Conservation (phyloP, 768 basidiomycete genomes). For the Leucosporidium scottii region DNA sequence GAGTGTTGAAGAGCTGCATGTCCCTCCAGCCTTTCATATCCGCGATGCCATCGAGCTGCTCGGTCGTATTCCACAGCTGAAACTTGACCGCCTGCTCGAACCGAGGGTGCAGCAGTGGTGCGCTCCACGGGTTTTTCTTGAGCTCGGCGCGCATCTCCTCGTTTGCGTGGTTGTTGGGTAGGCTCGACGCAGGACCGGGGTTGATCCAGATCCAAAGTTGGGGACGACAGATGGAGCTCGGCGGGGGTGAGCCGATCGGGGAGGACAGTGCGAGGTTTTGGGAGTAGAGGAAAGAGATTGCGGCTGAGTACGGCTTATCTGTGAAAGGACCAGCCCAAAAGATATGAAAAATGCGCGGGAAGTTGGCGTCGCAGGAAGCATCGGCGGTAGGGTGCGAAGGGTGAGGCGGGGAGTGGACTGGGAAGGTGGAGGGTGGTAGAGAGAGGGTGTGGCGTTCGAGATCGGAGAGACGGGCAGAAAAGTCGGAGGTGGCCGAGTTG, state of each 20-base stretch:
- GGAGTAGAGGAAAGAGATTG: conserved; percentile 90
- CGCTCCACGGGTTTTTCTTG: conserved; percentile 77
- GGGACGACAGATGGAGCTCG: conserved; percentile 61
- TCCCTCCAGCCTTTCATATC: conserved; percentile 84
- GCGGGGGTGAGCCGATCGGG: conserved; percentile 18
- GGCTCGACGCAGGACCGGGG: conserved; percentile 85
- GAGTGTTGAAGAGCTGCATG: conserved; percentile 77
- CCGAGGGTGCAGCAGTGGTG: conserved; percentile 85
- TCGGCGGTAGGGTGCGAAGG: conserved; percentile 50
- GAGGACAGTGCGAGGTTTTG: conserved; percentile 71
- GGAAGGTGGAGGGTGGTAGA: conserved; percentile 49
- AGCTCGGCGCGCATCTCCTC: conserved; percentile 77
- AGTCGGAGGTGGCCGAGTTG: conserved; percentile 8
- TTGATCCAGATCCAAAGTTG: conserved; percentile 99
- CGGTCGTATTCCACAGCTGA: conserved; percentile 97
- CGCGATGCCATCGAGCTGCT: conserved; percentile 83
- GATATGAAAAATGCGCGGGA: conserved; percentile 90
- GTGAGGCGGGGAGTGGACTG: conserved; percentile 37
- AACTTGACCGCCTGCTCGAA: conserved; percentile 91
- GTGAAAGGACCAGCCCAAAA: conserved; percentile 99
- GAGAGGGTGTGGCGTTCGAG: conserved; percentile 17
- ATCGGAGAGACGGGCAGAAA: conserved; percentile 13
- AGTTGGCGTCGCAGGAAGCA: conserved; percentile 72
- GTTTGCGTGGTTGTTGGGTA: conserved; percentile 74
- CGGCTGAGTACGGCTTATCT: conserved; percentile 93